These are phyloP conservation scores for Trypanosoma conorhini DNA, from an alignment of 208 protist species.

Conservation along the genomic window DNA sequence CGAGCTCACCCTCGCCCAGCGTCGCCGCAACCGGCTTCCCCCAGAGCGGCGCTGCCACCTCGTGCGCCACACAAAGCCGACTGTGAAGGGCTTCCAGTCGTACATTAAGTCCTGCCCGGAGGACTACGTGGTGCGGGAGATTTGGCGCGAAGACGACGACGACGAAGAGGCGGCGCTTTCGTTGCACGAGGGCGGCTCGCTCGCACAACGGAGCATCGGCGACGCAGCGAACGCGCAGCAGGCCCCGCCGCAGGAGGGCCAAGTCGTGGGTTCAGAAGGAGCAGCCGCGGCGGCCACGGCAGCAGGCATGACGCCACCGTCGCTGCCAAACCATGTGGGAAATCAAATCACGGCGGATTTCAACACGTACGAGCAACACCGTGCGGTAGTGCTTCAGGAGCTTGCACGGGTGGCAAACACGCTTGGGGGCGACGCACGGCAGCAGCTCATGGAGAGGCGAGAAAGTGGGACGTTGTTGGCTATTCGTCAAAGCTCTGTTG, in stretches of 20 bases:
- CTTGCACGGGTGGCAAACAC: conserved; percentile 43
- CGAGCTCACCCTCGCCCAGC: conserved; percentile 77
- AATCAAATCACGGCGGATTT: conserved; percentile 43
- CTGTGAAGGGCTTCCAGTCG: conserved; percentile 75
- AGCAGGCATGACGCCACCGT: neutral
- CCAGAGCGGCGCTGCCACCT: conserved; percentile 76
- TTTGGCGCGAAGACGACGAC: conserved; percentile 43
- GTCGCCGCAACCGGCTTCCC: conserved; percentile 59
- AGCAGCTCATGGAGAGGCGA: conserved; percentile 51
- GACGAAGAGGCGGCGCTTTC: neutral
- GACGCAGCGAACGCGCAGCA: neutral
- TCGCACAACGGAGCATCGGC: neutral
- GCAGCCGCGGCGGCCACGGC: too few species aligned
- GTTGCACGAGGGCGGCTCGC: neutral
- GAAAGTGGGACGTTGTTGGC: conserved; percentile 58
- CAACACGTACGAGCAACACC: conserved; percentile 35
- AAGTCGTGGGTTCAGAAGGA: neutral
- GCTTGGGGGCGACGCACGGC: conserved; percentile 48
- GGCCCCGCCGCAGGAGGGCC: neutral
- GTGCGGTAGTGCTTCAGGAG: conserved; percentile 49
- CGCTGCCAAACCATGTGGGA: conserved; percentile 18
- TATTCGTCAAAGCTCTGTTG: conserved; percentile 43
- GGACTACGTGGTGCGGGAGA: conserved; percentile 76
- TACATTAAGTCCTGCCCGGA: conserved; percentile 69
- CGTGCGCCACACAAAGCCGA: conserved; percentile 78